Conservation (phyloP, 1,139 yeast genomes). For the Hemisphaericaspora xylanilytica region DNA sequence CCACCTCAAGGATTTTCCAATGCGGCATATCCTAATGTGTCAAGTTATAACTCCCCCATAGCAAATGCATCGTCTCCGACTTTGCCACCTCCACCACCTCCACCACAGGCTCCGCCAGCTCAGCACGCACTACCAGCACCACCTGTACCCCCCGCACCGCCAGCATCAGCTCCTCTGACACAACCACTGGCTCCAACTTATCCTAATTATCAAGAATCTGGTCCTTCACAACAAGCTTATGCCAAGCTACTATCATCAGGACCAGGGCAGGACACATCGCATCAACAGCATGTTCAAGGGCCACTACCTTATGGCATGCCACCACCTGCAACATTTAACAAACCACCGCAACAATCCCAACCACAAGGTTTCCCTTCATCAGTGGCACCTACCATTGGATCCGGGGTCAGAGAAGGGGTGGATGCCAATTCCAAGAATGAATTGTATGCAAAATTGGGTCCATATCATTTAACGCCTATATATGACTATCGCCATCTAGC, state of each 20-base stretch:
- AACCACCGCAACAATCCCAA: slow-evolving; percentile 2
- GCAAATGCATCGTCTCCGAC: too few species aligned
- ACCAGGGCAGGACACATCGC: neutral
- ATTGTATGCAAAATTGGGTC: slow-evolving; percentile 27
- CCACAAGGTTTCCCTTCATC: slow-evolving; percentile 1
- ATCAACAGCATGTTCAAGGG: neutral
- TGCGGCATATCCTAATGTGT: too few species aligned
- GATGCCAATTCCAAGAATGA: slow-evolving; percentile 26
- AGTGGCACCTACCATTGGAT: slow-evolving; percentile 5
- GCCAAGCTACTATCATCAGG: neutral
- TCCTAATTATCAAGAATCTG: neutral
- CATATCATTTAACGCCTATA: slow-evolving; percentile 21
- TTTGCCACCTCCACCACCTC: slow-evolving; percentile 1
- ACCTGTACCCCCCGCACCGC: too few species aligned
- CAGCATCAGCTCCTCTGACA: too few species aligned
- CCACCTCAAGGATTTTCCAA: too few species aligned
- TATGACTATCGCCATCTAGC: slow-evolving; percentile 20
- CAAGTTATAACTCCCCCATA: too few species aligned
- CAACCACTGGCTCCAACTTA: too few species aligned
- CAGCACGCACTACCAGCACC: neutral
- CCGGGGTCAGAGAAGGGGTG: slow-evolving; percentile 11
- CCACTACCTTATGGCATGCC: slow-evolving; percentile 6
- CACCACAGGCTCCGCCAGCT: neutral
- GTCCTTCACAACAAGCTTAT: neutral
- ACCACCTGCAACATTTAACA: slow-evolving; percentile 3